Evolutionary conservation across 768 basidiomycete species (phyloP).

Genomic region (Hydnomerulius pinastri): DNA sequence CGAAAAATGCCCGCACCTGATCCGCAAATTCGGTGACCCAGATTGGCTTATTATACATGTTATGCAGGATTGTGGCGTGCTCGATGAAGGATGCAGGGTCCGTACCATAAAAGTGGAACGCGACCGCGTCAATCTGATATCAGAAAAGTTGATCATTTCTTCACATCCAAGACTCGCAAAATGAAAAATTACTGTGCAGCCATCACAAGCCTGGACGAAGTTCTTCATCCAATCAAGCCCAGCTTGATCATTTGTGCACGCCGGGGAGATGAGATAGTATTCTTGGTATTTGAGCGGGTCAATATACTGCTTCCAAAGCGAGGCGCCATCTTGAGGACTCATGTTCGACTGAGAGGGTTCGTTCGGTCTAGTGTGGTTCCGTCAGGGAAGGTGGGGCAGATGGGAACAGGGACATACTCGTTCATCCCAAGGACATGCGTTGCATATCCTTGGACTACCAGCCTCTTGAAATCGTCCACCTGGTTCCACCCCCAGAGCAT

Average conservation of each 20-base stretch:
- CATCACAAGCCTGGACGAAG: conserved; percentile 55
- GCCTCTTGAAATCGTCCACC: conserved; percentile 44
- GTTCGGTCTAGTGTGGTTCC: conserved; percentile 57
- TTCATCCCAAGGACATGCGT: conserved; percentile 67
- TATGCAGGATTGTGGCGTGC: conserved; percentile 53
- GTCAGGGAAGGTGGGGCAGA: conserved; percentile 4
- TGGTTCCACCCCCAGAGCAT: conserved; percentile 75
- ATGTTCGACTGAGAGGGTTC: conserved; percentile 66
- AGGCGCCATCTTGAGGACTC: conserved; percentile 49
- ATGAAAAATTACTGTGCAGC: conserved; percentile 49
- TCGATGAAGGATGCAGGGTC: conserved; percentile 47
- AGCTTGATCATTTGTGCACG: conserved; percentile 61
- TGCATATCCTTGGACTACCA: conserved; percentile 55
- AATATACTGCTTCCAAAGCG: conserved; percentile 66
- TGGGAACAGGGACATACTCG: conserved; percentile 53
- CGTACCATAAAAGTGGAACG: conserved; percentile 74
- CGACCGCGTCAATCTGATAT: conserved; percentile 58
- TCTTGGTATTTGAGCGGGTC: conserved; percentile 60
- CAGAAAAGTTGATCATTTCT: neutral
- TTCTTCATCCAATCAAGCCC: conserved; percentile 68
- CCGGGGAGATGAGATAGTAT: conserved; percentile 66
- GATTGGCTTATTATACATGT: conserved; percentile 46
- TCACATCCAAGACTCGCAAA: neutral
- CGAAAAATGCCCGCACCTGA: conserved; percentile 40
- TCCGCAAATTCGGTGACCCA: conserved; percentile 77